Base-by-base conservation (phyloP, 805 yeast genomes). In the Suhomyces tanzawaensis region DNA sequence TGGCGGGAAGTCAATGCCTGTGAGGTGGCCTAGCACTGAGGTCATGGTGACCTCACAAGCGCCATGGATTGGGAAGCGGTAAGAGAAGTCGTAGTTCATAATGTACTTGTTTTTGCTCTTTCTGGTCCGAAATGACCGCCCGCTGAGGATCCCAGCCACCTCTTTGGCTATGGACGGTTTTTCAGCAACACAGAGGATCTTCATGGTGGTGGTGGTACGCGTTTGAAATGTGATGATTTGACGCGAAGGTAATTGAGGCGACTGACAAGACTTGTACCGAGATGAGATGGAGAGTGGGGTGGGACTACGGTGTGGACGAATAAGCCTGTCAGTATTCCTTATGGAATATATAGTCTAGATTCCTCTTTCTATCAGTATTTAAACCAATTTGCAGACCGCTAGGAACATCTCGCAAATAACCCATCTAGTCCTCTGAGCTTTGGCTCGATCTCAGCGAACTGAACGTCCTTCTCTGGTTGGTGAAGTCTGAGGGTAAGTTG, bases 151-250 rank as follows among this genome's bases (percentile, higher is more conserved):
- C 26, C 62, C 58, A 0, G 95, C 75, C 9, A 93, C 89, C 9
- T 87, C 83, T 57, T 82, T 87, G 3, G 97, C 95, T 34, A 93
- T 93, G 1, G 96, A 86, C 40, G 95, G 95, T 63, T 93, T 93
- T 65, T 93, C 99, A 2, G 99, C 99, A 40, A 93, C 96, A 64
- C 97, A 91, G 33, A 93, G 76, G 3, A 93, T 77, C 48, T 68
- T 81, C 93, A 86, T 84, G 24, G 27, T 34, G 23, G n/a, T n/a
- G n/a, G n/a, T n/a, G n/a, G n/a, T 13, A 25, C 6, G 28, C 6
- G 15, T 12, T 7, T 6, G 15, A 25, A 13, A 12, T 12, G 28
- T 12, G n/a, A 6, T 25, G 28, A 7, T 21, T 21, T 21, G 9
- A 21, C 23, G 23, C 23, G 23, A 14, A 7, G 15, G 15, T 7